phyloP scores from a whole-genome alignment of 2,329 filamentous ascomycete genomes.

The Venturia nashicola region DNA sequence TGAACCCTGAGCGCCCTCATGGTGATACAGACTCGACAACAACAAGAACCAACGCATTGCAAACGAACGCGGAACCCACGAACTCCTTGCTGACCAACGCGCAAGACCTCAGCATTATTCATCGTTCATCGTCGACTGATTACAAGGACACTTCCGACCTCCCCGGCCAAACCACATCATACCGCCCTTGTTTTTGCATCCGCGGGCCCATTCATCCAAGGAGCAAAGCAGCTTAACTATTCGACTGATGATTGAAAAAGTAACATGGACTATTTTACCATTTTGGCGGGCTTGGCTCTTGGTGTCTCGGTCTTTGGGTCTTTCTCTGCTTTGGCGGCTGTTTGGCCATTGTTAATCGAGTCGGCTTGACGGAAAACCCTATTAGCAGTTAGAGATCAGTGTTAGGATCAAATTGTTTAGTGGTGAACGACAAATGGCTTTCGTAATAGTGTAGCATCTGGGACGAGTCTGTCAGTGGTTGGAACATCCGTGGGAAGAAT shows the following conservation, averaged over 20 bases:
- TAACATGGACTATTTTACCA: not conserved
- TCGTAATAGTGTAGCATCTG: slow-evolving; percentile 25
- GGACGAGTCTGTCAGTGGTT: not conserved
- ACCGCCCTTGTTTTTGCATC: not conserved
- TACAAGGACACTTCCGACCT: too few relatives aligned
- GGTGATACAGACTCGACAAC: not conserved
- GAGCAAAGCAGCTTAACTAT: not conserved
- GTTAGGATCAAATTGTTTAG: not conserved
- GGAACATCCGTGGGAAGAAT: not conserved
- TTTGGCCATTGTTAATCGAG: not conserved
- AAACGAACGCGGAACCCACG: not conserved
- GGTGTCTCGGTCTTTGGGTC: not conserved
- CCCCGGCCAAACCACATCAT: not conserved
- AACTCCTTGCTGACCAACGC: not conserved
- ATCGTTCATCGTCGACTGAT: not conserved
- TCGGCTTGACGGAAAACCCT: not conserved
- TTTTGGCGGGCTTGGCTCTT: not conserved
- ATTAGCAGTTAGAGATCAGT: not conserved
- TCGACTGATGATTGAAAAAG: not conserved
- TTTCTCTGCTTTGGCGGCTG: not conserved
- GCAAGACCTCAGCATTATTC: not conserved
- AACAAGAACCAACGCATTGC: not conserved
- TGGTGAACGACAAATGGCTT: slow-evolving; percentile 19
- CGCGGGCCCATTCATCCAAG: not conserved
- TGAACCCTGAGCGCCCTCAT: not conserved